phyloP scores from a whole-genome alignment of 2,329 filamentous ascomycete species.

The Chaetomiaceae sp. region DNA sequence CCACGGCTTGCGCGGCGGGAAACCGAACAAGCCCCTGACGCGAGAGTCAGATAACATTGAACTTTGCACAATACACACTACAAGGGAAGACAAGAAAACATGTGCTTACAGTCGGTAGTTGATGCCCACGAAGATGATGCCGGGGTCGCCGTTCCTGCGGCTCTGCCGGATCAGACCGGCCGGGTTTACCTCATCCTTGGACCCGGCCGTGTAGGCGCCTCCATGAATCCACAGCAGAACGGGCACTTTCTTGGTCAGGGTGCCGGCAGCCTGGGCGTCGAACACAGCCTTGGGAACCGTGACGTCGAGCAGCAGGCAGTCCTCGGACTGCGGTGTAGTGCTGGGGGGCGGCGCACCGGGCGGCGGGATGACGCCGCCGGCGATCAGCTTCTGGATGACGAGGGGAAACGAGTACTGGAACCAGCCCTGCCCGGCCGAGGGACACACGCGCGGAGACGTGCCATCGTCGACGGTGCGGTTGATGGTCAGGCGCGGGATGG shows the following conservation, averaged over 20 bases:
- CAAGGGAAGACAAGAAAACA: not conserved
- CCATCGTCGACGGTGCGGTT: constrained; percentile 15
- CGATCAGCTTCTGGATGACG: not conserved
- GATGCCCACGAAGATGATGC: constrained; percentile 12
- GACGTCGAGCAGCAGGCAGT: constrained; percentile 13
- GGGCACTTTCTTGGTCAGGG: constrained; percentile 6
- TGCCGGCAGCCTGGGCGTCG: constrained; percentile 1
- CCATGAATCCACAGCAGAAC: constrained; percentile 19
- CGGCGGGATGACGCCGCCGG: not conserved
- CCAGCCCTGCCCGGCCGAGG: constrained; percentile 4
- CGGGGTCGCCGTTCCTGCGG: constrained; percentile 5
- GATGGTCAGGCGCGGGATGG: constrained; percentile 10
- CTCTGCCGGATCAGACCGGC: constrained; percentile 8
- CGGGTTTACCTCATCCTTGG: constrained; percentile 10
- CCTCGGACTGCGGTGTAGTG: constrained; percentile 6
- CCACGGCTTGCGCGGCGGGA: constrained; percentile 2
- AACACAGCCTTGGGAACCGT: constrained; percentile 7
- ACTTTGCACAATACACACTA: not conserved
- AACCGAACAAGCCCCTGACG: constrained; percentile 7
- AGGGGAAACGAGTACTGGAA: constrained; percentile 11
- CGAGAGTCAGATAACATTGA: not conserved
- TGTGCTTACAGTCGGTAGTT: constrained; percentile 17
- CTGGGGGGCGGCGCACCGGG: not conserved
- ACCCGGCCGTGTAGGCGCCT: constrained; percentile 11
- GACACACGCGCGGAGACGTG: constrained; percentile 5